phyloP scores from a whole-genome alignment of 1,284 basidiomycete genomes.

The Microbotryum lychnidis-dioicae region DNA sequence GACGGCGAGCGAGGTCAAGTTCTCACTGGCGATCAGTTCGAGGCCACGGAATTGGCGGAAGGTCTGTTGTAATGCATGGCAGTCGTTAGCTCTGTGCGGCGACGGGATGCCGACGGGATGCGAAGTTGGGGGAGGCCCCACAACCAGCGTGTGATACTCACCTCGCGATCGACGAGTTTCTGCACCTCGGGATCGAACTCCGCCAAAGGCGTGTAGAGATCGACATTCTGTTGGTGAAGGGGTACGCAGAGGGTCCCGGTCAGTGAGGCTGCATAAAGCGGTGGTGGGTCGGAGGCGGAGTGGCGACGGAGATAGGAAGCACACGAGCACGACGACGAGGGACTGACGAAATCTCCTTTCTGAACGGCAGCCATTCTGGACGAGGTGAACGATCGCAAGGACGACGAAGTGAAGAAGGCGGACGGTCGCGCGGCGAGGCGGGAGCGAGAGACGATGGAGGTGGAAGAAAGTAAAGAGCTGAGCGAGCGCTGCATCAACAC shows the following conservation, averaged over 20 bases:
- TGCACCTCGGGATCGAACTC: constrained; percentile 91
- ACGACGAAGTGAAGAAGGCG: too few species aligned
- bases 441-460: constrained; percentile 5
- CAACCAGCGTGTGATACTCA: constrained; percentile 1
- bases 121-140: not conserved
- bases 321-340: too few species aligned
- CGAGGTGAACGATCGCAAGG: constrained; percentile 11
- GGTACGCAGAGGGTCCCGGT: constrained; percentile 28
- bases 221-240: constrained; percentile 30
- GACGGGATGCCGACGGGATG: not conserved
- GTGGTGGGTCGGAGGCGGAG: constrained; percentile 32
- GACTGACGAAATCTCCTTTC: constrained; percentile 2
- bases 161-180: constrained; percentile 96
- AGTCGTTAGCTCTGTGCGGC: not conserved
- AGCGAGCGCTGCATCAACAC: constrained; percentile 10
- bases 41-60: constrained; percentile 85
- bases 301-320: constrained; percentile 8
- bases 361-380: constrained; percentile 29
- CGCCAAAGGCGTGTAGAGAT: constrained; percentile 75
- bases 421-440: not conserved
- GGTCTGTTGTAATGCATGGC: constrained; percentile 11
- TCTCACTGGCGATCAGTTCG: constrained; percentile 95
- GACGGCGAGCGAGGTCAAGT: constrained; percentile 82
- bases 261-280: constrained; percentile 18
- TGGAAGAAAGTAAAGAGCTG: constrained; percentile 2